Evolutionary conservation across 805 yeast species (phyloP).

Genomic region (Starmerella floricola): DNA sequence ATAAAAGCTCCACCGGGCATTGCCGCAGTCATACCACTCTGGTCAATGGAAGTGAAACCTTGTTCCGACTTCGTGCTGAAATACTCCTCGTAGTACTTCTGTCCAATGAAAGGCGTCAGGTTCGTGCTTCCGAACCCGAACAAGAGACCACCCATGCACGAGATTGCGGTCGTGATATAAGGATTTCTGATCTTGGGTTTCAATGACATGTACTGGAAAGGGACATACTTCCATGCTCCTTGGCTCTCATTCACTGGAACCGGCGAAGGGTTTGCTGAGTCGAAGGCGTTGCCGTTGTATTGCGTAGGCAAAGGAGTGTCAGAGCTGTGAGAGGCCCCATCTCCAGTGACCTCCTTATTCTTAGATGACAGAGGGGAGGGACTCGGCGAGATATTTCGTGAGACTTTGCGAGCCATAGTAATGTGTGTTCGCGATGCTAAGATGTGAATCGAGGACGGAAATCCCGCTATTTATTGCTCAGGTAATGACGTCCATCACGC

Average conservation of each 20-base stretch:
- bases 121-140: conserved; percentile 75
- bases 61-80: conserved; percentile 30
- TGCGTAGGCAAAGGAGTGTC: neutral
- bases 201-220: conserved; percentile 17
- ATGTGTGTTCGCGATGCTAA: no score
- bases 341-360: no score
- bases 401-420: no score
- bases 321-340: no score
- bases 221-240: conserved; percentile 12
- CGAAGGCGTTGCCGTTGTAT: neutral
- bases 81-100: conserved; percentile 38
- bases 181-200: conserved; percentile 33
- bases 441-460: no score
- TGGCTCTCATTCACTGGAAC: conserved; percentile 6
- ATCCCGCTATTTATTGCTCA: no score
- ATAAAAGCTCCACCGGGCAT: conserved; percentile 57
- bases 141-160: conserved; percentile 58
- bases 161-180: conserved; percentile 42
- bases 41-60: conserved; percentile 33
- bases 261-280: conserved; percentile 1
- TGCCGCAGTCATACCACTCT: conserved; percentile 53
- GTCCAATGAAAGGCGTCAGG: conserved; percentile 54
- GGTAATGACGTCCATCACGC: no score
- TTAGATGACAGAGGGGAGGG: no score
- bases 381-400: no score